These are phyloP conservation scores for Dictyostelium firmibasis DNA, from an alignment of 78 protist species.

Conservation along the genomic window DNA sequence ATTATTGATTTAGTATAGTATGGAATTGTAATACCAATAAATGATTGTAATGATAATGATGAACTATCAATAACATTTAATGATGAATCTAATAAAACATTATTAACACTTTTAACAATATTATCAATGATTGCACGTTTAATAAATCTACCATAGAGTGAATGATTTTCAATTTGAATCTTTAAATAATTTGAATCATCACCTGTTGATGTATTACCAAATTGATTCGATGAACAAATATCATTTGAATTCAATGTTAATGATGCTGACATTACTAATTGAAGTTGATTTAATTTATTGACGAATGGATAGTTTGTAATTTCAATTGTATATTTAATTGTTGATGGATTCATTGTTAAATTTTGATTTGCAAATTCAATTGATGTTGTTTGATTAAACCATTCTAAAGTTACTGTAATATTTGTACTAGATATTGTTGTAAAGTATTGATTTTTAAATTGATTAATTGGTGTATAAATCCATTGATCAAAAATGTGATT, in stretches of 20 bases:
- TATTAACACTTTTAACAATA: neutral
- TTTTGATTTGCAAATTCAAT: slow-evolving; percentile 8
- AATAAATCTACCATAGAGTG: slow-evolving; percentile 47
- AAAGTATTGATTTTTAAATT: neutral
- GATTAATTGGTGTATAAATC: neutral
- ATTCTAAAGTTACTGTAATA: neutral
- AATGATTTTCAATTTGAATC: neutral
- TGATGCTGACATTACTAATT: slow-evolving; percentile 3
- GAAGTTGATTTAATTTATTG: neutral
- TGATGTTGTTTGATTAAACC: neutral
- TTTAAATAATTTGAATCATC: slow-evolving; percentile 17
- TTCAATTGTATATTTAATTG: slow-evolving; percentile 10
- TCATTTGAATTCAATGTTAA: neutral
- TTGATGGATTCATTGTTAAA: slow-evolving; percentile 6
- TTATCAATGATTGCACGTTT: slow-evolving; percentile 11
- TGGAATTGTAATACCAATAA: slow-evolving; percentile 23
- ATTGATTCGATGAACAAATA: neutral
- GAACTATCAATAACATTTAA: neutral
- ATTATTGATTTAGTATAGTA: neutral
- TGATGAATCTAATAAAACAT: neutral
- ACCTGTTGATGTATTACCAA: neutral
- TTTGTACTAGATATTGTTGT: neutral
- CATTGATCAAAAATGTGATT: neutral
- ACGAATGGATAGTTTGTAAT: neutral
- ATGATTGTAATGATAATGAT: neutral